phyloP scores from a whole-genome alignment of 805 yeast species.

The Lipomyces chichibuensis region DNA sequence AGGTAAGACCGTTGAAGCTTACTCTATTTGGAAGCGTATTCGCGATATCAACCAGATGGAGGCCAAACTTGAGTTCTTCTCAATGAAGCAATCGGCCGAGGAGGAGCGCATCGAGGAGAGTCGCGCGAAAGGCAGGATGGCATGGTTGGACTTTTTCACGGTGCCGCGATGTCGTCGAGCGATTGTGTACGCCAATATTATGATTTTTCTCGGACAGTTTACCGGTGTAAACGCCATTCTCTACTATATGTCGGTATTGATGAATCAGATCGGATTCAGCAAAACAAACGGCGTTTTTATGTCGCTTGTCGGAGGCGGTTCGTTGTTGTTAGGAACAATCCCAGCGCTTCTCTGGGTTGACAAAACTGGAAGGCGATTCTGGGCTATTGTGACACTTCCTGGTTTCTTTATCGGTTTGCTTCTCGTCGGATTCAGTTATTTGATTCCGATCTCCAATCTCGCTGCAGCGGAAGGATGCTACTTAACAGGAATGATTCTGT shows the following conservation, averaged over 20 bases:
- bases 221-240: constrained; percentile 69
- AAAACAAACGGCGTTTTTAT: constrained; percentile 59
- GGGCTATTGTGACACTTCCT: constrained; percentile 60
- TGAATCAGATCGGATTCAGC: constrained; percentile 59
- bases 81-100: constrained; percentile 57
- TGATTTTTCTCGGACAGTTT: constrained; percentile 65
- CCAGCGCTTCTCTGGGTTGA: constrained; percentile 59
- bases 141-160: constrained; percentile 56
- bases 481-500: constrained; percentile 63
- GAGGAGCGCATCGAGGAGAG: constrained; percentile 46
- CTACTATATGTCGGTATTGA: constrained; percentile 64
- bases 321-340: constrained; percentile 63
- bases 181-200: constrained; percentile 57
- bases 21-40: constrained; percentile 58
- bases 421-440: constrained; percentile 62
- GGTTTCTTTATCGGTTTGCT: constrained; percentile 64
- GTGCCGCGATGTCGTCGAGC: constrained; percentile 66
- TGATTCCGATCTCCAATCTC: constrained; percentile 47
- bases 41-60: constrained; percentile 52
- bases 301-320: constrained; percentile 72
- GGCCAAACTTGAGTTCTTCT: constrained; percentile 59
- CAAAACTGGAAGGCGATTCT: constrained; percentile 43
- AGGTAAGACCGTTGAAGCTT: constrained; percentile 56
- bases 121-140: constrained; percentile 44
- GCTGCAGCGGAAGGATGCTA: constrained; percentile 62